phyloP scores from a whole-genome alignment of 2,329 filamentous ascomycete genomes.

The Cercospora sp. region DNA sequence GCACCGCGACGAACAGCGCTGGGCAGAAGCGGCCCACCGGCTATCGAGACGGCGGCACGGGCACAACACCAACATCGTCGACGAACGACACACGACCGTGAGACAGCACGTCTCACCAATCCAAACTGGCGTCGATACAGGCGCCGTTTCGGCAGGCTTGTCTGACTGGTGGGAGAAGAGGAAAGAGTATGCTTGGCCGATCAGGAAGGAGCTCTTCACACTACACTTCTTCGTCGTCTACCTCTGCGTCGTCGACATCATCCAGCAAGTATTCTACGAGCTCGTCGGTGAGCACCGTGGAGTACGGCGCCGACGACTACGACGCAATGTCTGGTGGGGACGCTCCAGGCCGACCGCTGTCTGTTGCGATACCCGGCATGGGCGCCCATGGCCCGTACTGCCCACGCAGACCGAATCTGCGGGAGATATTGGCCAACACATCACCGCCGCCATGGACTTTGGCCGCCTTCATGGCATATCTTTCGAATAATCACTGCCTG shows the following conservation, averaged over 20 bases:
- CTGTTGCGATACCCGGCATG: slow-evolving; percentile 50
- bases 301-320: slow-evolving; percentile 51
- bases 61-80: background rate
- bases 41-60: background rate
- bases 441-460: slow-evolving; percentile 88
- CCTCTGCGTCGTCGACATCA: slow-evolving; percentile 29
- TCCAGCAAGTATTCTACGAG: slow-evolving; percentile 31
- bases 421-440: slow-evolving; percentile 83
- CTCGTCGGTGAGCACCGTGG: slow-evolving; percentile 33
- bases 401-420: slow-evolving; percentile 68
- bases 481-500: slow-evolving; percentile 94
- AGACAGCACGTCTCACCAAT: slow-evolving; percentile 29
- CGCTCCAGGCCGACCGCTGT: slow-evolving; percentile 48
- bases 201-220: slow-evolving; percentile 35
- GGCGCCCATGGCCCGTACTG: slow-evolving; percentile 52
- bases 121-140: slow-evolving; percentile 39
- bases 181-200: slow-evolving; percentile 31
- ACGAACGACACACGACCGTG: slow-evolving; percentile 20
- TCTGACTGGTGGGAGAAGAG: slow-evolving; percentile 26
- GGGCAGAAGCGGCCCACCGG: background rate
- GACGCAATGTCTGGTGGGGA: slow-evolving; percentile 49
- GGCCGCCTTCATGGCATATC: slow-evolving; percentile 90
- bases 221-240: slow-evolving; percentile 32
- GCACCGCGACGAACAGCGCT: background rate
- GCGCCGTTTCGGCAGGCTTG: slow-evolving; percentile 35